Evolutionary conservation across 257 asterid genomes (phyloP), one percentile per base, ranked within the genome.

Genomic region (Jacaranda copaia): DNA sequence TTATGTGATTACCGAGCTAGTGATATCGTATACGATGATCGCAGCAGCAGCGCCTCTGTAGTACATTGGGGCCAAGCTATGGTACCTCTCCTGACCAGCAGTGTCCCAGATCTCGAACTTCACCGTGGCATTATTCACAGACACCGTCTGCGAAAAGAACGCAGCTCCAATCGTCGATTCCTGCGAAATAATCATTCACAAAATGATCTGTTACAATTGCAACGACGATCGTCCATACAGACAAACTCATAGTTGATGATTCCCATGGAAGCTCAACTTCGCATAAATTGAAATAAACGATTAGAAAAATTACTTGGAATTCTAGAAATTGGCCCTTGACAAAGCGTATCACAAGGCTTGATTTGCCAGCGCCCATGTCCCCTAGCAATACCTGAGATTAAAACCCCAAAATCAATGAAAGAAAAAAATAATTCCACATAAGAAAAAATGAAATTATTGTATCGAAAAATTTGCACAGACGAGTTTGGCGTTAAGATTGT

Each of bases 81-180:
- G 99, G 81, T 93, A 95, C 76, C 99, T 91, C 88, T 95, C 99
- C 87, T 91, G 98, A 4, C 98, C 99, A 32, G 98, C 99, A 45
- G 99, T 95, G 74, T 95, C 99, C 99, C 98, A 95, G 84, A 95
- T 95, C 94, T 93, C 99, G 73, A 95, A 95, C 81, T 95, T 95
- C 76, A 95, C 97, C 32, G 97, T 91, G 35, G 90, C 85, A 82
- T 88, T 88, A 77, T 93, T 87, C 67, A 85, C 97, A n/a, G 97
- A 84, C 71, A 93, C 86, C 13, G 97, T 83, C 72, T 93, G 97
- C 32, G 98, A 92, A 74, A 95, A 93, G 82, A 95, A 95, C 14
- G 98, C 98, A 10, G 99, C 99, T 18, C 99, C 99, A 71, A 95
- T 95, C 70, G 98, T 95, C 61, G 98, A 95, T 87, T 95, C 99